phyloP scores from a whole-genome alignment of 805 yeast species.

The Dipodascus albidus region DNA sequence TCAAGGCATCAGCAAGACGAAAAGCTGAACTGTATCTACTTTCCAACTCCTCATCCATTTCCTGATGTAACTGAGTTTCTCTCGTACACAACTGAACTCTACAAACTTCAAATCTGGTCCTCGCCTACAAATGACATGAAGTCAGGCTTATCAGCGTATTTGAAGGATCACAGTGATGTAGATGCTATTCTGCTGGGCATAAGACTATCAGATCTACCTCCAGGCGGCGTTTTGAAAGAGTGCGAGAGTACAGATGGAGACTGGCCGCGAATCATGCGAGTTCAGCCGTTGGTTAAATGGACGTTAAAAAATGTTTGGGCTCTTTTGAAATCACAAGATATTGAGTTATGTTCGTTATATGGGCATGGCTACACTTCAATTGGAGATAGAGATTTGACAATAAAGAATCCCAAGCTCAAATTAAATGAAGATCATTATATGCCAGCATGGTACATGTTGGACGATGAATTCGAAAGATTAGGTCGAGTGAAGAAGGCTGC shows the following conservation, averaged over 20 bases:
- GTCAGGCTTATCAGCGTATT: conserved; percentile 56
- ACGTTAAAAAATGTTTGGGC: conserved; percentile 71
- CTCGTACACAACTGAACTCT: conserved; percentile 37
- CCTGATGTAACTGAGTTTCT: conserved; percentile 61
- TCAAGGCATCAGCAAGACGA: conserved; percentile 16
- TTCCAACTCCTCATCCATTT: conserved; percentile 66
- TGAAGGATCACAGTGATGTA: conserved; percentile 40
- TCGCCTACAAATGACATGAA: conserved; percentile 35
- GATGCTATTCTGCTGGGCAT: conserved; percentile 80
- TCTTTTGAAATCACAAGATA: conserved; percentile 42
- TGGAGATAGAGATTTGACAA: conserved; percentile 67
- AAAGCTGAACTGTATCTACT: conserved; percentile 52
- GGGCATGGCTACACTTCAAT: conserved; percentile 81
- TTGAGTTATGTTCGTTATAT: conserved; percentile 65
- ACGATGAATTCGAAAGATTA: conserved; percentile 47
- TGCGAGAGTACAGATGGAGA: conserved; percentile 74
- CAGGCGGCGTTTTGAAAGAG: conserved; percentile 44
- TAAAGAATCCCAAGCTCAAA: conserved; percentile 53
- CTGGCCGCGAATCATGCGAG: conserved; percentile 80
- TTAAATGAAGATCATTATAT: conserved; percentile 38
- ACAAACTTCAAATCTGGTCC: conserved; percentile 39
- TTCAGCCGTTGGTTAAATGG: conserved; percentile 90
- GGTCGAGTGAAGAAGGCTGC: conserved; percentile 23
- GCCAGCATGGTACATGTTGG: conserved; percentile 35
- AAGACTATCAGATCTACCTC: conserved; percentile 71